Evolutionary conservation across 2,329 filamentous ascomycete genomes (phyloP), one percentile per base, ranked within the genome.

Genomic region (Rhynchosporium agropyri): DNA sequence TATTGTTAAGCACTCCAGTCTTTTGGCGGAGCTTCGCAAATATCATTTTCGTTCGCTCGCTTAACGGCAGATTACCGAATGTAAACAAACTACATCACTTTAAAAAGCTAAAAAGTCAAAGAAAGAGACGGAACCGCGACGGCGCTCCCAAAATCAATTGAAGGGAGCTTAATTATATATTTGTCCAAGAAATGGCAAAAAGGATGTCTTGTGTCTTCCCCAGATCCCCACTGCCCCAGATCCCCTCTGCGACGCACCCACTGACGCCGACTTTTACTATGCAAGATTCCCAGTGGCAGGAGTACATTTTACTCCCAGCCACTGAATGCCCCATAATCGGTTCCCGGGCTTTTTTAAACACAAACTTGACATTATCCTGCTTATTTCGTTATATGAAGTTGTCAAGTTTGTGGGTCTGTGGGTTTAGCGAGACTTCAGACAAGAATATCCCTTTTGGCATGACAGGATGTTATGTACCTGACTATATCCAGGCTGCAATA

Each of bases 211-310:
- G 43, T 28, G n/a, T 26, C 43, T 46, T 46, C 43, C 43, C n/a
- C 43, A 46, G n/a, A 46, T 46, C 43, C 43, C 43, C n/a, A 46
- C 43, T 13, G 10, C 40, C 40, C 40, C 40, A 43, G 40, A 43
- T 43, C 40, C 12, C 8, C 4, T n/a, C 13, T 43, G 20, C 42
- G 42, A 43, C 42, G 42, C 42, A 43, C 42, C 42, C 42, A 43
- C 42, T 4, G 42, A 43, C 42, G 42, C 42, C 42, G 20, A 20
- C 20, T 43, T 43, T 43, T 43, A 43, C 42, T 43, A 43, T 43
- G 42, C 42, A 43, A 43, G 42, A 43, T 43, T 15, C 15, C 42
- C 42, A 43, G 42, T 43, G 42, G 42, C 42, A 43, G 42, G 42
- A 43, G 20, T 43, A 15, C 42, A 43, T 43, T n/a, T 43, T 15